Percentiles rank a stretch among this genome's conserved stretches.
Conservation (phyloP, 1,284 basidiomycete species). For the Hemileia vastatrix region DNA sequence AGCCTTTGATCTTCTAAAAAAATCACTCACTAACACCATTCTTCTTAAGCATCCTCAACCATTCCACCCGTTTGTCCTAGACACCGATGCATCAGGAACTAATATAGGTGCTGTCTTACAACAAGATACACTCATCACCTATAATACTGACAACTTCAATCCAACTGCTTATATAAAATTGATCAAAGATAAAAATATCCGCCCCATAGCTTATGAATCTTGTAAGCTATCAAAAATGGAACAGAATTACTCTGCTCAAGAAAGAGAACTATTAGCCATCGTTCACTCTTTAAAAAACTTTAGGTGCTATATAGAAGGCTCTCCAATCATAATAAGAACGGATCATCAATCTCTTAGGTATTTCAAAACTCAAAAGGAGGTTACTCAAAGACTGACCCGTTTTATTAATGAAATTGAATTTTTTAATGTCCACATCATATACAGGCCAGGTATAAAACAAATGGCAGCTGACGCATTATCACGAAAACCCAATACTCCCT, state of each 20-base stretch:
- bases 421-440: neutral
- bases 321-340: neutral
- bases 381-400: neutral
- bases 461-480: constrained; percentile 4
- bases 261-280: constrained; percentile 4
- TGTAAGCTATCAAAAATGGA: constrained; percentile 6
- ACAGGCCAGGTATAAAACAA: constrained; percentile 5
- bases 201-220: constrained; percentile 3
- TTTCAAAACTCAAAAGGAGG: constrained; percentile 9
- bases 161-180: neutral
- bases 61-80: constrained; percentile 1
- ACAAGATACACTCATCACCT: neutral
- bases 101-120: constrained; percentile 12
- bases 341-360: constrained; percentile 5
- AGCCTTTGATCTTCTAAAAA: neutral
- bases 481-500: neutral
- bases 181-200: neutral
- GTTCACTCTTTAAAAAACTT: constrained; percentile 5
- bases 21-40: neutral
- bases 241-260: constrained; percentile 1
- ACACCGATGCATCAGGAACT: neutral
- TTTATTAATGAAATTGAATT: constrained; percentile 9
- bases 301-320: neutral
- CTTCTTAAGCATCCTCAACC: constrained; percentile 5
- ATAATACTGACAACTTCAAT: neutral